Evolutionary conservation across 75 land plant species (phyloP).

Genomic region (Pinus albicaulis): DNA sequence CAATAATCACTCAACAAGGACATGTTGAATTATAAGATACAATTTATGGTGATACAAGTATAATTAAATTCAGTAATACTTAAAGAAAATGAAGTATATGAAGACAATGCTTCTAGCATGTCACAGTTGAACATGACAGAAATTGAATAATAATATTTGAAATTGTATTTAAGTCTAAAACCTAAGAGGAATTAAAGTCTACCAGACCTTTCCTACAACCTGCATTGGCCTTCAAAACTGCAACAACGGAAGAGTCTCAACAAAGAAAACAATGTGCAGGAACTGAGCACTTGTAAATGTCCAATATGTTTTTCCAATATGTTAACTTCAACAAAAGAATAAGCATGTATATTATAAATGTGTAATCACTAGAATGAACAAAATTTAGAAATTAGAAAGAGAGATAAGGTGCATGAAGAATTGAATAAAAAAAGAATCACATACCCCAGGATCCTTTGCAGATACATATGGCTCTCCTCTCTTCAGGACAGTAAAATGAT

Average conservation of each 20-base stretch:
- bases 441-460: conserved; percentile 49
- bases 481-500: conserved; percentile 34
- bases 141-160: background rate
- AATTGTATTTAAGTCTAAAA: background rate
- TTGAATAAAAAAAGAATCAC: background rate
- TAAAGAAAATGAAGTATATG: background rate
- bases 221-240: background rate
- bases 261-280: background rate
- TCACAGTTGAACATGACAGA: background rate
- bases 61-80: background rate
- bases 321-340: background rate
- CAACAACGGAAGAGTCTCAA: background rate
- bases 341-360: background rate
- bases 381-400: background rate
- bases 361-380: background rate
- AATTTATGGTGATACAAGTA: background rate
- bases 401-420: background rate
- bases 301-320: background rate
- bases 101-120: background rate
- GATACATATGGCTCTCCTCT: conserved; percentile 44
- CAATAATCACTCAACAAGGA: background rate
- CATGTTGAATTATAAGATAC: background rate
- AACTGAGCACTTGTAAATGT: background rate
- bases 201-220: background rate
- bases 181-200: background rate